phyloP scores from a whole-genome alignment of 805 yeast species.

The Kregervanrija pseudodelftensis region DNA sequence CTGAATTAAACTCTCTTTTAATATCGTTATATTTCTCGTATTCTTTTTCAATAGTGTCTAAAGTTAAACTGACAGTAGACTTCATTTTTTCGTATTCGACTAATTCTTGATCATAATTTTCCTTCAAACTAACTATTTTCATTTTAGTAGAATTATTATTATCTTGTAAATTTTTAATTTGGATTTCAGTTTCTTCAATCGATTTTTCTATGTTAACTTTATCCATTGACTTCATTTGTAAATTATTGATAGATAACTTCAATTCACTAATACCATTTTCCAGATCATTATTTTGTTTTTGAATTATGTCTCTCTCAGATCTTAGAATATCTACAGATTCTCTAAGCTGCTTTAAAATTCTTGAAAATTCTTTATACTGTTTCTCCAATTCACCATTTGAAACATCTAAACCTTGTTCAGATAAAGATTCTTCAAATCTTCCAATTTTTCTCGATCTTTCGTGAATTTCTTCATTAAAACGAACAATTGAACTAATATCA shows the following conservation, averaged over 20 bases:
- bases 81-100: not conserved
- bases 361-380: conserved; percentile 30
- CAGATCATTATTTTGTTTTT: conserved; percentile 36
- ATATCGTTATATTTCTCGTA: conserved; percentile 33
- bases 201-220: conserved; percentile 32
- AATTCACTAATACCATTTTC: conserved; percentile 49
- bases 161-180: conserved; percentile 6
- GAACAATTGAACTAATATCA: conserved; percentile 5
- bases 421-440: conserved; percentile 2
- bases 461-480: conserved; percentile 5
- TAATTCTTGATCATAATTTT: not conserved
- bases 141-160: conserved; percentile 1
- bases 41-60: conserved; percentile 3
- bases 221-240: conserved; percentile 46
- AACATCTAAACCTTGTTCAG: conserved; percentile 19
- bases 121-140: not conserved
- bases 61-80: too few relatives aligned
- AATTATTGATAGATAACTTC: conserved; percentile 41
- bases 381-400: conserved; percentile 42
- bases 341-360: conserved; percentile 36
- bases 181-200: conserved; percentile 30
- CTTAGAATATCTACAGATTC: conserved; percentile 22
- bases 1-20: conserved; percentile 34
- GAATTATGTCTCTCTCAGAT: conserved; percentile 38
- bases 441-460: conserved; percentile 8